Evolutionary conservation across 176 grass and related monocot species (phyloP).

Genomic region (Ampelocalamus luodianensis): DNA sequence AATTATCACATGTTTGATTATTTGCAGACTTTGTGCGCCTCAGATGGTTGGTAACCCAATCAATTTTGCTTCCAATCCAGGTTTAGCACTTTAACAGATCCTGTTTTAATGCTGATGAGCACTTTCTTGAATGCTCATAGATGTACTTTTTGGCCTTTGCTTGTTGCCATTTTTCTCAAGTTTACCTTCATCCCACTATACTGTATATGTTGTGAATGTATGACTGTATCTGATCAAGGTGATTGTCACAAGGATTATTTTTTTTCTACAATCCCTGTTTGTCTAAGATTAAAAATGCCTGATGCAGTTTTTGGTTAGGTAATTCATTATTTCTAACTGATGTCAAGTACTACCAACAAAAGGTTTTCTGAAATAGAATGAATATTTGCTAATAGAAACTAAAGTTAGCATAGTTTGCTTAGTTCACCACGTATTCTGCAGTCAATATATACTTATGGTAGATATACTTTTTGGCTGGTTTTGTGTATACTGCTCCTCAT

Average conservation of each 20-base stretch:
- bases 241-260: background rate
- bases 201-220: background rate
- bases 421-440: background rate
- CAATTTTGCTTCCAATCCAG: background rate
- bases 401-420: background rate
- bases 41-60: background rate
- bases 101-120: background rate
- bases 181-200: background rate
- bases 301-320: background rate
- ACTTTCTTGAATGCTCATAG: background rate
- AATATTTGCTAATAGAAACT: conserved; percentile 19
- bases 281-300: background rate
- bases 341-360: background rate
- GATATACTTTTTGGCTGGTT: background rate
- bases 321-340: background rate
- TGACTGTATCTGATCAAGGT: conserved; percentile 5
- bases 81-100: background rate
- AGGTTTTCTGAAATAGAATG: background rate
- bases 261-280: background rate
- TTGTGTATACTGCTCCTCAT: background rate
- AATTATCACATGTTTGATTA: background rate
- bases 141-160: conserved; percentile 18
- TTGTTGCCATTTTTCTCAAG: background rate
- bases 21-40: conserved; percentile 19
- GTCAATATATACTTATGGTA: background rate